Base-by-base conservation (phyloP, 768 basidiomycete species). In the Exsudoporus frostii region DNA sequence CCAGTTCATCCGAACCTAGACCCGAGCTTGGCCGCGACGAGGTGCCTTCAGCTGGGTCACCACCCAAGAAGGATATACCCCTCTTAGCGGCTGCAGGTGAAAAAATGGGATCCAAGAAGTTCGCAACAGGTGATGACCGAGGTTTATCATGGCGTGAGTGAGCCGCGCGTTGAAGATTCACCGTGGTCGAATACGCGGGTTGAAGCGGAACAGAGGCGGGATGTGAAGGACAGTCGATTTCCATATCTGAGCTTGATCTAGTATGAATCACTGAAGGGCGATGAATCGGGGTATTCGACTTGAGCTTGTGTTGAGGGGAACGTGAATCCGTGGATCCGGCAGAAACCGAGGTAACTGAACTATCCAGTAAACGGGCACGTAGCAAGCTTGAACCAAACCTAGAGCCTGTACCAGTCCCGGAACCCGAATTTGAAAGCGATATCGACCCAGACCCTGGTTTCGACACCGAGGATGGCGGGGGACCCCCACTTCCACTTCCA, bases 291-390 rank as follows among this genome's bases (percentile, higher is more conserved):
- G 33, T n/a, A n/a, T 24, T 51, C 14, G 24, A 22, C 51, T 56
- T 59, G 40, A 9, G 34, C 25, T 33, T 52, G 44, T 49, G 54
- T 27, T 40, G 41, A 7, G 38, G 48, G 9, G 45, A 49, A 29
- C 50, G 45, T 5, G 65, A 66, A 33, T 59, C 64, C 5, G 48
- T 55, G 29, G 70, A 64, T 25, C 46, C 46, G 37, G 48, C 51
- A 36, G 67, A 69, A 41, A 68, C 34, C 38, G 68, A 70, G 17
- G 68, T 70, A n/a, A 50, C 68, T 7, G 70, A 70, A 20, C 67
- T 65, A 17, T 66, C 68, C 45, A 49, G 53, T 42, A 70, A 42
- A 54, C 60, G 59, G 50, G 48, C 34, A 22, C 42, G 61, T 48
- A 70, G 44, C 41, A 62, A 50, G 42, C 62, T 58, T 46, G 61